A percentile compares a stretch with the other conserved stretches of the same genome.
These are phyloP conservation scores for Penicillium tannophilum DNA, from an alignment of 495 filamentous ascomycete species.

Conservation along the genomic window DNA sequence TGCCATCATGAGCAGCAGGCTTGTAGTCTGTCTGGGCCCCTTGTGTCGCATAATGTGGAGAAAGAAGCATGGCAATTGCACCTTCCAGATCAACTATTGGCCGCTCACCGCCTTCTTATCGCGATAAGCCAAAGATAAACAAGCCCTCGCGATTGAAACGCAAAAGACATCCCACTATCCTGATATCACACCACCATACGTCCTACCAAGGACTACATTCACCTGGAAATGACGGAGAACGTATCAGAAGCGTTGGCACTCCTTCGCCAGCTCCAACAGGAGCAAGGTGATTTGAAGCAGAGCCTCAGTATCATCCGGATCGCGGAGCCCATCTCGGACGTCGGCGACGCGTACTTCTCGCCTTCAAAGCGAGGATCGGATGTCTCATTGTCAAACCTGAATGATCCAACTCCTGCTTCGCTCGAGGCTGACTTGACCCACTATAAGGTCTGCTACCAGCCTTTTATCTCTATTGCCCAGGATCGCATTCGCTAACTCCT, in stretches of 20 bases:
- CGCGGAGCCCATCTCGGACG: conserved; percentile 68
- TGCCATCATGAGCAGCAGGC: background rate
- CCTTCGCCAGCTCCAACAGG: conserved; percentile 44
- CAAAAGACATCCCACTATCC: background rate
- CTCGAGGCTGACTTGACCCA: conserved; percentile 85
- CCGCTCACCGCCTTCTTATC: conserved; percentile 6
- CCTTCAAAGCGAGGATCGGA: conserved; percentile 66
- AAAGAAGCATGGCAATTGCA: background rate
- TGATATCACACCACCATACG: background rate
- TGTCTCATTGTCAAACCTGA: conserved; percentile 60
- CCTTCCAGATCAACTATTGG: background rate
- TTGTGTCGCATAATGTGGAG: background rate
- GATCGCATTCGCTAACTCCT: background rate
- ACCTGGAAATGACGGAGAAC: conserved; percentile 27
- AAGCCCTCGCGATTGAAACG: background rate
- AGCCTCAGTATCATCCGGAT: conserved; percentile 71
- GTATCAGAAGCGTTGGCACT: conserved; percentile 37
- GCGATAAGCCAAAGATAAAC: background rate
- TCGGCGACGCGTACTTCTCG: conserved; percentile 28
- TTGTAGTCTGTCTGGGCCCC: background rate
- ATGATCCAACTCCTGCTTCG: conserved; percentile 70
- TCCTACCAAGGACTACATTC: background rate
- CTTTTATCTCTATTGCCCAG: background rate
- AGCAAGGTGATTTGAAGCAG: conserved; percentile 50
- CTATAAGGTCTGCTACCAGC: conserved; percentile 60